Evolutionary conservation across 2,329 filamentous ascomycete genomes (phyloP), one percentile per base, ranked within the genome.

Genomic region (Basipetospora chlamydospora): DNA sequence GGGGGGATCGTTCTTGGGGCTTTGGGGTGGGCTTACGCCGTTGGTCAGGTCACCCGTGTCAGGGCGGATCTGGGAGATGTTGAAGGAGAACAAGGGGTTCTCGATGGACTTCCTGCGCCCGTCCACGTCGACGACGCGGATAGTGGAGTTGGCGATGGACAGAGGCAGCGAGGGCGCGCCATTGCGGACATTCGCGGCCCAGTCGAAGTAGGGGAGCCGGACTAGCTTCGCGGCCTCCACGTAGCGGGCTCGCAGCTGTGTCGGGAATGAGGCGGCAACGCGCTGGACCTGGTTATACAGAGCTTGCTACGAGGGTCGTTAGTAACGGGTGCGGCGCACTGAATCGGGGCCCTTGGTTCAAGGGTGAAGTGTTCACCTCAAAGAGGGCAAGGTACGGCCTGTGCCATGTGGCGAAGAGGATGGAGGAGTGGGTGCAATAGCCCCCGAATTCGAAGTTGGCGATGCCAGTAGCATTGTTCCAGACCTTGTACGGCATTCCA

Each of bases 331-430:
- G n/a, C n/a, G n/a, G n/a, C n/a, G n/a, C n/a, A n/a, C n/a, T n/a
- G n/a, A n/a, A n/a, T n/a, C n/a, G n/a, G n/a, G n/a, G n/a, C n/a
- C n/a, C n/a, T n/a, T n/a, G n/a, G n/a, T n/a, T n/a, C n/a, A n/a
- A n/a, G n/a, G n/a, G n/a, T n/a, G n/a, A n/a, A n/a, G n/a, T n/a
- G 5, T 38, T 28, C 45, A 70, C 69, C 57, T 79, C 74, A 43
- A 60, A 74, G 8, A 79, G 56, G 8, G 70, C 62, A 38, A 79
- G 54, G 46, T 78, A 80, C 2, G 73, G 72, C 39, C 76, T 62
- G 60, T 80, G 77, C 77, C 77, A 81, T 6, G 69, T 60, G 25
- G 69, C 61, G 49, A 82, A 80, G 6, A 78, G 50, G 26, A 70
- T 67, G 1, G 68, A 68, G 9, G 59, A 63, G 52, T 81, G 77